phyloP scores from a whole-genome alignment of 2,329 filamentous ascomycete species.

The Exophiala phaeomuriformis region DNA sequence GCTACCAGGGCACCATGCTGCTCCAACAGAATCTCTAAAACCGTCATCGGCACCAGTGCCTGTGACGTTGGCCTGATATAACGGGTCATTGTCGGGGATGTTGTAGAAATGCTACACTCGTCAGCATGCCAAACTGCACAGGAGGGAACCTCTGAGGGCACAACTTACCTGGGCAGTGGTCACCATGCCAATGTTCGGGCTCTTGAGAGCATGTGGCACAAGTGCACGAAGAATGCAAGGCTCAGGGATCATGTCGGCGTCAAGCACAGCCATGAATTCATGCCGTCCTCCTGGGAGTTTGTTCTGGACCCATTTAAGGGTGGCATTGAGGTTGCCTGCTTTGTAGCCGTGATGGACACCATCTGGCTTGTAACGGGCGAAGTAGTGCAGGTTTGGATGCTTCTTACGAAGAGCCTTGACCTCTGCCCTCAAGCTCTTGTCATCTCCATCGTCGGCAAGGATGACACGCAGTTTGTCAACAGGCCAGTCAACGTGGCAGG shows the following conservation, averaged over 20 bases:
- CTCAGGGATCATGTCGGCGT: constrained; percentile 54
- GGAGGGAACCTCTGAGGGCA: not conserved
- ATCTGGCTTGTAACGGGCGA: constrained; percentile 35
- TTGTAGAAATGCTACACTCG: constrained; percentile 29
- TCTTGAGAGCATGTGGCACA: constrained; percentile 32
- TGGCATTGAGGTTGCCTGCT: constrained; percentile 43
- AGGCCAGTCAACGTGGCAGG: constrained; percentile 49
- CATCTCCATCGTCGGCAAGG: constrained; percentile 45
- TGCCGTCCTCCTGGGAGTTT: constrained; percentile 46
- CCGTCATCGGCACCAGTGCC: constrained; percentile 33
- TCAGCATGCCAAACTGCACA: not conserved
- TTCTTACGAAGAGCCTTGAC: constrained; percentile 32
- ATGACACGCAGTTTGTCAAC: constrained; percentile 46
- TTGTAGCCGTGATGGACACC: constrained; percentile 35
- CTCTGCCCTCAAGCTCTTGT: constrained; percentile 31
- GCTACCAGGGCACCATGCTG: constrained; percentile 29
- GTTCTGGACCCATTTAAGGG: constrained; percentile 1
- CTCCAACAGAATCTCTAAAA: constrained; percentile 26
- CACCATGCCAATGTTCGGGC: constrained; percentile 30
- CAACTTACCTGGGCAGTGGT: constrained; percentile 29
- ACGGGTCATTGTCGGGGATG: constrained; percentile 27
- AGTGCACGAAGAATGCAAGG: constrained; percentile 33
- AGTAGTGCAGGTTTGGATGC: constrained; percentile 38
- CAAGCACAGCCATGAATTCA: constrained; percentile 55
- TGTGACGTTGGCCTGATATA: constrained; percentile 28